Evolutionary conservation across 2,329 filamentous ascomycete genomes (phyloP).

Genomic region (Harringtonia aguacate): DNA sequence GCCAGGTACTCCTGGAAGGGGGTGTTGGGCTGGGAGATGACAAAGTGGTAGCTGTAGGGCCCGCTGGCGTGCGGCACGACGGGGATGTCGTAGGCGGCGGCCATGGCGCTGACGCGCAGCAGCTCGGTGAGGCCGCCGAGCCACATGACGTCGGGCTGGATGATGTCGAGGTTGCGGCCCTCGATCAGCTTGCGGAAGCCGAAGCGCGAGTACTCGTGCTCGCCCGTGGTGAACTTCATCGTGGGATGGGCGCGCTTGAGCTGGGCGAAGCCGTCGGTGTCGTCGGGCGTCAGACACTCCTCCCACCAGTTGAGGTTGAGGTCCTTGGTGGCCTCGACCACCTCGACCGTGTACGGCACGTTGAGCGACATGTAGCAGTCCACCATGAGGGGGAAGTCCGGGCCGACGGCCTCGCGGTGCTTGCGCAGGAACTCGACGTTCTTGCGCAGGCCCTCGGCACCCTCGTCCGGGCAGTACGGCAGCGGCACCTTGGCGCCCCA

Average conservation of each 20-base stretch:
- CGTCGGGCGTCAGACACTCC: constrained; percentile 83
- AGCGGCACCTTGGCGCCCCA: constrained; percentile 83
- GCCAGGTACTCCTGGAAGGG: constrained; percentile 95
- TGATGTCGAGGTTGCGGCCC: constrained; percentile 82
- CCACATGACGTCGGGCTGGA: constrained; percentile 98
- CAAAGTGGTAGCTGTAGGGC: constrained; percentile 93
- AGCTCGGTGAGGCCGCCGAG: constrained; percentile 87
- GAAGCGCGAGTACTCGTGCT: constrained; percentile 91
- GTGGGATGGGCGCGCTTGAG: constrained; percentile 86
- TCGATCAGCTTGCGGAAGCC: constrained; percentile 93
- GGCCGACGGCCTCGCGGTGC: constrained; percentile 74
- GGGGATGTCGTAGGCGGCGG: constrained; percentile 85
- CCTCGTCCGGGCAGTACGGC: constrained; percentile 83
- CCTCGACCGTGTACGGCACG: constrained; percentile 83
- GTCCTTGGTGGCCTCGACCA: constrained; percentile 72
- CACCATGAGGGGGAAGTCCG: constrained; percentile 87
- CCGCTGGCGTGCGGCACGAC: constrained; percentile 93
- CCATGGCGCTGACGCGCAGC: constrained; percentile 79
- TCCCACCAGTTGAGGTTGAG: constrained; percentile 97
- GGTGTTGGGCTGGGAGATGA: constrained; percentile 83
- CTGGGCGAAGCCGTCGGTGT: constrained; percentile 80
- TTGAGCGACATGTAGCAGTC: constrained; percentile 97
- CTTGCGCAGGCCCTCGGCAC: constrained; percentile 69
- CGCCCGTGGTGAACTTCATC: constrained; percentile 88
- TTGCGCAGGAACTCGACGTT: constrained; percentile 82